Conservation (phyloP, 257 asterid genomes). For the Fraxinus cuspidata region DNA sequence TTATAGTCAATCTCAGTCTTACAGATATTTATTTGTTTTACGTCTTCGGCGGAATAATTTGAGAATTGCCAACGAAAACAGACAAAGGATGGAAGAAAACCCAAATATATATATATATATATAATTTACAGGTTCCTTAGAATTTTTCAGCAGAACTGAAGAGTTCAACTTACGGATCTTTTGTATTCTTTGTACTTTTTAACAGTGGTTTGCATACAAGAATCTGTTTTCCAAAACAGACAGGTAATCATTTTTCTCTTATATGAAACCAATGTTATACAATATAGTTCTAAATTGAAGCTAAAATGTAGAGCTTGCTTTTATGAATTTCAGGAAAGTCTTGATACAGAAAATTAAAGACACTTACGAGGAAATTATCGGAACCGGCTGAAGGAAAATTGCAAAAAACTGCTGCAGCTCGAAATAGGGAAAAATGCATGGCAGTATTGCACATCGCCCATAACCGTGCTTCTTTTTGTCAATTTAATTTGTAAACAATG, state of each 20-base stretch:
- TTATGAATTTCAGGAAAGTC: slow-evolving; percentile 60
- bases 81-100: background rate
- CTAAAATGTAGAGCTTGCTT: background rate
- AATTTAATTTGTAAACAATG: background rate
- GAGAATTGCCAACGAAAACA: background rate
- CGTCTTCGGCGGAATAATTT: background rate
- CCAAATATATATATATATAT: no score
- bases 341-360: slow-evolving; percentile 59
- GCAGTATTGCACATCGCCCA: slow-evolving; percentile 9
- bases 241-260: slow-evolving; percentile 43
- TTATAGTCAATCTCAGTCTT: no score
- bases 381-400: slow-evolving; percentile 49
- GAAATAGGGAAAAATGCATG: background rate
- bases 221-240: slow-evolving; percentile 64
- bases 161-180: background rate
- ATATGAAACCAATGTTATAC: background rate
- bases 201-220: slow-evolving; percentile 84
- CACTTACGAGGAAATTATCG: slow-evolving; percentile 58
- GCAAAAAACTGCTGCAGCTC: background rate
- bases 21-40: background rate
- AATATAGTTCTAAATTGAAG: background rate
- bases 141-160: background rate
- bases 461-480: slow-evolving; percentile 8
- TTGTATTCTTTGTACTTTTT: slow-evolving; percentile 11
- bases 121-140: no score